Evolutionary conservation across 192 early-diverging fungal genomes (phyloP).

Genomic region (Cetraspora pellucida): DNA sequence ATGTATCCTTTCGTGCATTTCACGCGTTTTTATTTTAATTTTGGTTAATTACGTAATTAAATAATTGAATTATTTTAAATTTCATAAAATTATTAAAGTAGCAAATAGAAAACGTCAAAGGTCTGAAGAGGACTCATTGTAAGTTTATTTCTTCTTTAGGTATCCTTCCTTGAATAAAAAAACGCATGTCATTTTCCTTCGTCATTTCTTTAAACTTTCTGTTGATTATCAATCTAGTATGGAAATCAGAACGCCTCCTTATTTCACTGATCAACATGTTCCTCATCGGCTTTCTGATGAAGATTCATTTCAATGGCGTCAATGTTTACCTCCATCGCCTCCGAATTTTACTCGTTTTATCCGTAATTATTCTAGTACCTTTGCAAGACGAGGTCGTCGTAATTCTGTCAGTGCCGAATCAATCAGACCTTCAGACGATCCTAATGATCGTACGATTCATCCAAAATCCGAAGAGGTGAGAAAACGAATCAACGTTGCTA

Average conservation of each 20-base stretch:
- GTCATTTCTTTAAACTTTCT: not conserved
- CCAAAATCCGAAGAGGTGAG: slow-evolving; percentile 35
- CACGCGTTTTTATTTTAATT: not conserved
- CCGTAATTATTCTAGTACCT: not conserved
- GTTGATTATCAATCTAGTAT: not conserved
- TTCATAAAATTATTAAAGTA: not conserved
- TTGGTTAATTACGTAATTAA: not conserved
- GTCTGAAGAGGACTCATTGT: slow-evolving; percentile 21
- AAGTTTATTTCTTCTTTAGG: not conserved
- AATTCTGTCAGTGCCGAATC: slow-evolving; percentile 50
- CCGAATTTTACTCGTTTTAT: not conserved
- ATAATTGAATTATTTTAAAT: not conserved
- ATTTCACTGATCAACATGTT: slow-evolving; percentile 2
- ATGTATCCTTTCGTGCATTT: not conserved
- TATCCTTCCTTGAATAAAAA: not conserved
- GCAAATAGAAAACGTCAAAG: slow-evolving; percentile 1
- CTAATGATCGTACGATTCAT: slow-evolving; percentile 24
- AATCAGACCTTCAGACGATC: slow-evolving; percentile 32
- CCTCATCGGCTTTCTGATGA: not conserved
- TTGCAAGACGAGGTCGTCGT: slow-evolving; percentile 32
- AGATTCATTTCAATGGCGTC: not conserved
- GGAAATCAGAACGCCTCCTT: slow-evolving; percentile 9
- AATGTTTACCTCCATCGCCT: not conserved
- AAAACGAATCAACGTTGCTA: slow-evolving; percentile 35
- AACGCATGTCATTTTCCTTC: not conserved